Conservation (phyloP, 2,329 filamentous ascomycete species). For the Talaromyces verruculosus region DNA sequence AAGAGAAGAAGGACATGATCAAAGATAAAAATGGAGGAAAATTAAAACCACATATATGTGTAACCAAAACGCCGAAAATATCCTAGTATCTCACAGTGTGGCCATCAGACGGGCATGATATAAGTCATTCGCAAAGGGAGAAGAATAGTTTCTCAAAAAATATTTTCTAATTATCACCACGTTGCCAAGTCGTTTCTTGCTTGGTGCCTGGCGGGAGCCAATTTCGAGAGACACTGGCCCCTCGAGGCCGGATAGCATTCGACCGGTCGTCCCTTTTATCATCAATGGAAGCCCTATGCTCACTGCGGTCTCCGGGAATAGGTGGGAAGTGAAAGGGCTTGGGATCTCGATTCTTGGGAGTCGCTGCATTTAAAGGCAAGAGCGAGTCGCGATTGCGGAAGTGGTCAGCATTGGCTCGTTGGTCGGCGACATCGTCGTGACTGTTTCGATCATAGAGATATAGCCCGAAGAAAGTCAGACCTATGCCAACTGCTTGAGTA, state of each 20-base stretch:
- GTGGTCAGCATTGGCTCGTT: slow-evolving; percentile 65
- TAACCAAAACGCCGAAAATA: slow-evolving; percentile 18
- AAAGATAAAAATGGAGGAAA: neutral
- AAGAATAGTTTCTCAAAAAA: neutral
- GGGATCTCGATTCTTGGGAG: slow-evolving; percentile 38
- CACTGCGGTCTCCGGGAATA: slow-evolving; percentile 26
- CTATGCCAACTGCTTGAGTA: slow-evolving; percentile 80
- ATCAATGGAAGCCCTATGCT: slow-evolving; percentile 27
- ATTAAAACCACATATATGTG: slow-evolving; percentile 7
- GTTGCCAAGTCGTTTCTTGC: slow-evolving; percentile 80
- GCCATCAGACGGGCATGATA: slow-evolving; percentile 9
- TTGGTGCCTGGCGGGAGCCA: slow-evolving; percentile 79
- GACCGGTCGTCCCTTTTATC: slow-evolving; percentile 49
- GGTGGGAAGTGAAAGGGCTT: slow-evolving; percentile 40
- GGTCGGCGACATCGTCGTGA: slow-evolving; percentile 83
- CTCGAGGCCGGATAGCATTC: slow-evolving; percentile 43
- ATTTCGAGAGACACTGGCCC: slow-evolving; percentile 40
- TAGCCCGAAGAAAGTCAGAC: slow-evolving; percentile 83
- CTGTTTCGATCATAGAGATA: slow-evolving; percentile 95
- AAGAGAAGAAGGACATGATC: neutral
- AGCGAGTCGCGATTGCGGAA: slow-evolving; percentile 64
- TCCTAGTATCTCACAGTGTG: slow-evolving; percentile 13
- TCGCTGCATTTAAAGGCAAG: slow-evolving; percentile 61
- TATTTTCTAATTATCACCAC: slow-evolving; percentile 41
- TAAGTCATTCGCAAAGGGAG: slow-evolving; percentile 13